A percentile compares a stretch with the other conserved stretches of the same genome.
These are phyloP conservation scores for Penicillium occitanis DNA, from an alignment of 2,329 filamentous ascomycete genomes.

Conservation along the genomic window DNA sequence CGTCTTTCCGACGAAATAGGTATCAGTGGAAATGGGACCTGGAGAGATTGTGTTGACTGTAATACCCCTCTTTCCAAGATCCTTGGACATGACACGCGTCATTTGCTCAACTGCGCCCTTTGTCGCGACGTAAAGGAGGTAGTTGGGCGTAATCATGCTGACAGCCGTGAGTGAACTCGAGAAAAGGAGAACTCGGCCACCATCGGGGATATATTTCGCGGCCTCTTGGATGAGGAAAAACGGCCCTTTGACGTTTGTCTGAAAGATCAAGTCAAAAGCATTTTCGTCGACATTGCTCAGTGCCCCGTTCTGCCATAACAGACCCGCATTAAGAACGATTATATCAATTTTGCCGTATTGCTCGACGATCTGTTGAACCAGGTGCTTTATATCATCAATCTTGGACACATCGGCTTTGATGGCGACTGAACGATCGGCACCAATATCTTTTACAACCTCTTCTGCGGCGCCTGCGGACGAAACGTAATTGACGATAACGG, in stretches of 20 bases:
- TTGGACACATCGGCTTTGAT: conserved; percentile 57
- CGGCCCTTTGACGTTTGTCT: conserved; percentile 58
- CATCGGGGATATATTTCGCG: conserved; percentile 50
- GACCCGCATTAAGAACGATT: conserved; percentile 57
- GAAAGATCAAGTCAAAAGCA: conserved; percentile 53
- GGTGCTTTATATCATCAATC: conserved; percentile 47
- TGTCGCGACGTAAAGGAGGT: conserved; percentile 55
- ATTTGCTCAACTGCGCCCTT: conserved; percentile 63
- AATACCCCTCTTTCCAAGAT: conserved; percentile 54
- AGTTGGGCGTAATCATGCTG: conserved; percentile 45
- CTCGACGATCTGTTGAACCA: conserved; percentile 52
- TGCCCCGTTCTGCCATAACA: conserved; percentile 50
- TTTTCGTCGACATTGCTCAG: conserved; percentile 52
- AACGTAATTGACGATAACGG: conserved; percentile 12
- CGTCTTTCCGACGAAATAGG: conserved; percentile 55
- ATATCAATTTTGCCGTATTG: conserved; percentile 60
- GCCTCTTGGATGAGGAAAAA: conserved; percentile 57
- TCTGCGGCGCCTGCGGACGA: conserved; percentile 1
- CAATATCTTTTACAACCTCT: conserved; percentile 49
- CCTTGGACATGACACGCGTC: conserved; percentile 56
- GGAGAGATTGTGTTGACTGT: conserved; percentile 55
- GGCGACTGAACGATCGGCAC: conserved; percentile 49
- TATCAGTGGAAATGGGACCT: conserved; percentile 56
- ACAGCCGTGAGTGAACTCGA: conserved; percentile 33
- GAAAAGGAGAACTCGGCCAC: conserved; percentile 55